These are phyloP conservation scores for Suillus fuscotomentosus DNA, from an alignment of 768 basidiomycete species.

Conservation along the genomic window DNA sequence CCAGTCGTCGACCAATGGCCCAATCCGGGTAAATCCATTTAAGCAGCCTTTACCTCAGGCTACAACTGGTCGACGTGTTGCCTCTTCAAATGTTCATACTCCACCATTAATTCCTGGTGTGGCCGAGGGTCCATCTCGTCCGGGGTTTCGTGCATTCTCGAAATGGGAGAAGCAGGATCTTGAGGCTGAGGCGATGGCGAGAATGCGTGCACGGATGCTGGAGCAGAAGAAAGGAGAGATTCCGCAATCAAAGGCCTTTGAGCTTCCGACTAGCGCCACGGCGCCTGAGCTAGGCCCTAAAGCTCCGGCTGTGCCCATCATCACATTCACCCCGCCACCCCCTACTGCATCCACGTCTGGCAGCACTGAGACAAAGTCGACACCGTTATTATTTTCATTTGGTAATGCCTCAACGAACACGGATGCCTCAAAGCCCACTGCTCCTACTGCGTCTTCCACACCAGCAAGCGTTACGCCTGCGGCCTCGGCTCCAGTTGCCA, in stretches of 20 bases:
- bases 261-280: constrained; percentile 25
- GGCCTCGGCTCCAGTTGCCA: constrained; percentile 12
- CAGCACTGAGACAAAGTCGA: constrained; percentile 15
- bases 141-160: constrained; percentile 49
- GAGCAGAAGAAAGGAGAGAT: constrained; percentile 41
- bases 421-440: constrained; percentile 10
- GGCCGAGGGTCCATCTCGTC: constrained; percentile 56
- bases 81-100: constrained; percentile 31
- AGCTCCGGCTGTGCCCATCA: constrained; percentile 23
- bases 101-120: constrained; percentile 32
- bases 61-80: constrained; percentile 43
- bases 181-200: constrained; percentile 76
- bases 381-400: constrained; percentile 17
- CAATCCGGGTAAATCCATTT: constrained; percentile 53
- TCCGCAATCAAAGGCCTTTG: constrained; percentile 34
- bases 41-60: constrained; percentile 30
- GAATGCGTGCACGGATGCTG: constrained; percentile 55
- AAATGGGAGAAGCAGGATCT: constrained; percentile 89
- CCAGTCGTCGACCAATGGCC: constrained; percentile 46
- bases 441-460: constrained; percentile 10
- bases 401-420: constrained; percentile 2
- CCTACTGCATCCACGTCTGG: constrained; percentile 4
- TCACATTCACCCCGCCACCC: constrained; percentile 27
- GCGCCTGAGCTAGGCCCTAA: constrained; percentile 21
- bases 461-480: constrained; percentile 19